phyloP scores from a whole-genome alignment of 768 basidiomycete species.

The Leccinum boreale region DNA sequence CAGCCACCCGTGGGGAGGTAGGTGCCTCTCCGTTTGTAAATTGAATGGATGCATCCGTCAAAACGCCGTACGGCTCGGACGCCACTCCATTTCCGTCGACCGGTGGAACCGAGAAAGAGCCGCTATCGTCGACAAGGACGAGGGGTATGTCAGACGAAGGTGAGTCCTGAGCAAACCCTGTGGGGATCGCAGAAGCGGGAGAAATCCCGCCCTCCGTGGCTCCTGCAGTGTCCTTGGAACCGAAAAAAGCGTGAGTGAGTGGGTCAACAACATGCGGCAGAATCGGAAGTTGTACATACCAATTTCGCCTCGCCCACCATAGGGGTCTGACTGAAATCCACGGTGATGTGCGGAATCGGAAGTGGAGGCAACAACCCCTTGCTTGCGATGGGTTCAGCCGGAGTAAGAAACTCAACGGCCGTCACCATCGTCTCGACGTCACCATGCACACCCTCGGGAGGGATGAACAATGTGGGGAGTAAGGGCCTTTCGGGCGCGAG shows the following conservation, averaged over 20 bases:
- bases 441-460: background rate
- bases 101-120: slow-evolving; percentile 8
- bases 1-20: background rate
- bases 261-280: background rate
- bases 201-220: slow-evolving; percentile 18
- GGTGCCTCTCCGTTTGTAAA: background rate
- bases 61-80: slow-evolving; percentile 8
- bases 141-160: slow-evolving; percentile 24
- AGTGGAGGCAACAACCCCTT: slow-evolving; percentile 10
- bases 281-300: slow-evolving; percentile 7
- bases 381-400: slow-evolving; percentile 6
- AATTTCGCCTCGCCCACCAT: slow-evolving; percentile 14
- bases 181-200: slow-evolving; percentile 1
- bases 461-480: slow-evolving; percentile 2
- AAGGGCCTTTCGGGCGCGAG: slow-evolving; percentile 47
- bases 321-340: slow-evolving; percentile 29
- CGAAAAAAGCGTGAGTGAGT: background rate
- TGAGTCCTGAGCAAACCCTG: slow-evolving; percentile 1
- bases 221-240: slow-evolving; percentile 22
- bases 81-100: slow-evolving; percentile 11
- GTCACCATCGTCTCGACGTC: slow-evolving; percentile 26
- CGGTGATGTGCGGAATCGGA: slow-evolving; percentile 18
- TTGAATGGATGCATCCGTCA: slow-evolving; percentile 22
- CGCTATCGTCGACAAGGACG: slow-evolving; percentile 36
- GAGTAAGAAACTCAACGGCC: slow-evolving; percentile 20